A percentile compares a stretch with the other conserved stretches of the same genome.
Evolutionary conservation across 2,329 filamentous ascomycete species (phyloP).

Genomic region (Ophiostoma populinum): DNA sequence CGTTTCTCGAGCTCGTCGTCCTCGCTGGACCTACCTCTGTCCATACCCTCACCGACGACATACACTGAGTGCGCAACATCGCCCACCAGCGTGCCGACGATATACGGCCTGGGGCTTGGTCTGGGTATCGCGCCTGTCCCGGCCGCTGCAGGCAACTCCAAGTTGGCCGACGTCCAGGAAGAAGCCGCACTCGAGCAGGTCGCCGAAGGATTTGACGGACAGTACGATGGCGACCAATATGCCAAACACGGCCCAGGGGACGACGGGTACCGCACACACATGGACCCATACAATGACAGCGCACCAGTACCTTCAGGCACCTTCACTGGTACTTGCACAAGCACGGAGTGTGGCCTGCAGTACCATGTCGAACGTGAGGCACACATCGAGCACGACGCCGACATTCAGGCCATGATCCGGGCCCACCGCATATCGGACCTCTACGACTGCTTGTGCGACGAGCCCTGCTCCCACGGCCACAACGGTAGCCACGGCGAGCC

Average conservation of each 20-base stretch:
- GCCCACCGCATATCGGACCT: slow-evolving; percentile 30
- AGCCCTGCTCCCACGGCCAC: slow-evolving; percentile 40
- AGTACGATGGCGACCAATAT: not conserved
- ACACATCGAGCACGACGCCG: not conserved
- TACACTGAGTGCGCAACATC: slow-evolving; percentile 36
- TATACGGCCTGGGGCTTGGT: slow-evolving; percentile 23
- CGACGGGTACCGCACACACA: too few relatives aligned
- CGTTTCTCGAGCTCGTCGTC: slow-evolving; percentile 57
- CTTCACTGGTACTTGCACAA: too few relatives aligned
- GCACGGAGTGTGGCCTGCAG: too few relatives aligned
- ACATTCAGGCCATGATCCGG: slow-evolving; percentile 33
- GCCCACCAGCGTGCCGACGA: slow-evolving; percentile 24
- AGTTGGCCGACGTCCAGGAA: slow-evolving; percentile 70
- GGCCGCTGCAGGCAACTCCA: too few relatives aligned
- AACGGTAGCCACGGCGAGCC: slow-evolving; percentile 18
- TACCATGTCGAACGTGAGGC: too few relatives aligned
- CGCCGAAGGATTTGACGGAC: not conserved
- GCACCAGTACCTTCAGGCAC: too few relatives aligned
- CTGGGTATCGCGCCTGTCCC: too few relatives aligned
- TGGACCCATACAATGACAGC: too few relatives aligned
- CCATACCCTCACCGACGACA: slow-evolving; percentile 14
- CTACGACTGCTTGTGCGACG: slow-evolving; percentile 55
- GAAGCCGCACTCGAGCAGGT: slow-evolving; percentile 65
- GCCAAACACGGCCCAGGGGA: too few relatives aligned
- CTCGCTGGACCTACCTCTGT: slow-evolving; percentile 46